Conservation (phyloP, 345 rosid genomes). For the Citrus hindsii region DNA sequence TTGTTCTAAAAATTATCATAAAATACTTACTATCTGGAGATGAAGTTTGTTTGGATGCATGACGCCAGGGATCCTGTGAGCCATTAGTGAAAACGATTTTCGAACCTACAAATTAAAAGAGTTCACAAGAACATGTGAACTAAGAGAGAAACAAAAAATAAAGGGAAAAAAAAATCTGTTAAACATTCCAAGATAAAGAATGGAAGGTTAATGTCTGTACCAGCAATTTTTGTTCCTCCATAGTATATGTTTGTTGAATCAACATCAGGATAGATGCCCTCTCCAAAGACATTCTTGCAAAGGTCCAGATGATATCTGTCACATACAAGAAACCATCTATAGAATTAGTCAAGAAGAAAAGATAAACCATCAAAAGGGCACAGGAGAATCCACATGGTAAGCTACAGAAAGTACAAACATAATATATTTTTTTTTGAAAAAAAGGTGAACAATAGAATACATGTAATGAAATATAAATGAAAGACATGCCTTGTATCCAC, state of each 20-base stretch:
- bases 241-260: slow-evolving; percentile 73
- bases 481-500: slow-evolving; percentile 57
- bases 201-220: slow-evolving; percentile 34
- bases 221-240: slow-evolving; percentile 75
- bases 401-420: neutral
- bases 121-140: neutral
- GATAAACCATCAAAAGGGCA: neutral
- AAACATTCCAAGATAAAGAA: neutral
- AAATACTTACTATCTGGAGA: slow-evolving; percentile 59
- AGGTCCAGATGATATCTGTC: slow-evolving; percentile 81
- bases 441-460: neutral
- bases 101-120: slow-evolving; percentile 50
- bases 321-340: neutral
- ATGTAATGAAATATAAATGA: neutral
- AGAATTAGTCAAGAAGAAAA: neutral
- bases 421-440: neutral
- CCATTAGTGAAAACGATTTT: slow-evolving; percentile 84
- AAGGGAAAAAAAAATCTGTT: neutral
- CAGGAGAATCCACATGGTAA: neutral
- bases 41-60: slow-evolving; percentile 77
- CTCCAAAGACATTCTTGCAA: slow-evolving; percentile 73
- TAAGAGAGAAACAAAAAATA: neutral
- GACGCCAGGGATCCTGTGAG: slow-evolving; percentile 97
- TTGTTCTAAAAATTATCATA: neutral
- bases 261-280: slow-evolving; percentile 66